Evolutionary conservation across 495 filamentous ascomycete species (phyloP).

Genomic region (Hypomontagnella monticulosa): DNA sequence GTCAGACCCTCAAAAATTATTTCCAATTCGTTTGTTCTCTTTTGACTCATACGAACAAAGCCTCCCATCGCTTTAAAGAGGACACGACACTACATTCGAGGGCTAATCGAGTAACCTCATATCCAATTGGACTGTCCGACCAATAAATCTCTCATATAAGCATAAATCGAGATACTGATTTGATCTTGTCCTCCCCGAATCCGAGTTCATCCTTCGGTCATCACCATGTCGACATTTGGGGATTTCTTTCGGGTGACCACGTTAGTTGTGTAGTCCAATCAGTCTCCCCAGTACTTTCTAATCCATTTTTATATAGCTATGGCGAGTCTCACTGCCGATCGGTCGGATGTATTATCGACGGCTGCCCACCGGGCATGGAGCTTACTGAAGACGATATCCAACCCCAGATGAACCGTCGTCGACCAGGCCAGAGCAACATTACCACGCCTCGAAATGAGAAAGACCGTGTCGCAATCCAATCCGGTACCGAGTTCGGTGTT

Average conservation of each 20-base stretch:
- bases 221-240: slow-evolving; percentile 89
- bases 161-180: neutral
- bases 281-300: neutral
- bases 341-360: slow-evolving; percentile 91
- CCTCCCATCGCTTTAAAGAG: slow-evolving; percentile 6
- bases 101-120: neutral
- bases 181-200: neutral
- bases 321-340: slow-evolving; percentile 91
- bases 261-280: slow-evolving; percentile 59
- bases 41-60: slow-evolving; percentile 39
- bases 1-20: slow-evolving; percentile 21
- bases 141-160: neutral
- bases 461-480: slow-evolving; percentile 91
- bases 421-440: slow-evolving; percentile 89
- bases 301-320: slow-evolving; percentile 64
- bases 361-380: slow-evolving; percentile 86
- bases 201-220: neutral
- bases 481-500: slow-evolving; percentile 90
- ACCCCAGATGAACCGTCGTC: slow-evolving; percentile 89
- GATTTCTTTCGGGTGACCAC: slow-evolving; percentile 84
- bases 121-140: neutral
- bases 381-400: slow-evolving; percentile 92
- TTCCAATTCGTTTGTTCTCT: slow-evolving; percentile 7
- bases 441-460: slow-evolving; percentile 95
- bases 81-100: neutral